Evolutionary conservation across 2,329 filamentous ascomycete genomes (phyloP), one percentile per base, ranked within the genome.

Genomic region (Ascosphaera aggregata): DNA sequence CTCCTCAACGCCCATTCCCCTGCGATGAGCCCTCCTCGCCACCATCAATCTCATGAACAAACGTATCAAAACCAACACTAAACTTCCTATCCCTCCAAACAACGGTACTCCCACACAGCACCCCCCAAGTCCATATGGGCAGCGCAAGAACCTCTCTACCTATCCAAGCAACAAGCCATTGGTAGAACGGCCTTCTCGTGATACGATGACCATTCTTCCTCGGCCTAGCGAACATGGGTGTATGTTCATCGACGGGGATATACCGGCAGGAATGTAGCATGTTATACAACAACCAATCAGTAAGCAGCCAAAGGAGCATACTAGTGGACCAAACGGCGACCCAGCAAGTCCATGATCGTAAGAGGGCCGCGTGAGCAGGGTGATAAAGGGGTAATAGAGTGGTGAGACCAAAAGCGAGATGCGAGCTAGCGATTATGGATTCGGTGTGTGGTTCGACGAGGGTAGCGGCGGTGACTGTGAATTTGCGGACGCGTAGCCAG

Each of bases 401-500:
- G 0, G 80, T 91, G 2, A 81, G 50, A 0, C 76, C 81, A 55
- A 78, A 92, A 1, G 82, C 70, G 34, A 84, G 73, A 50, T 91
- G 84, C 0, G 75, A 59, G 17, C 77, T 82, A 57, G 84, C 94
- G 0, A 95, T 53, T 24, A 98, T 68, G 19, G 77, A 78, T 55
- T 98, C 89, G 1, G 91, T 84, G 2, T 84, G 85, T 0, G 86
- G 89, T 53, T 98, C 89, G 2, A 94, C 80, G 1, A 94, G 62
- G 0, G 91, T 95, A 0, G 89, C 91, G 0, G 78, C 64, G 1
- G 81, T 67, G 11, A 98, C 89, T 0, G 86, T 94, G 62, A 82
- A 95, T 55, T 98, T 98, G 36, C 89, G 68, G 1, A 93, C 91
- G 4, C 89, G 72, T 18, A 95, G 63, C 89, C 89, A 98, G 39